Percentiles rank a stretch among this genome's conserved stretches.
These are phyloP conservation scores for Penicillium sp. DNA, from an alignment of 2,329 filamentous ascomycete genomes.

Conservation along the genomic window DNA sequence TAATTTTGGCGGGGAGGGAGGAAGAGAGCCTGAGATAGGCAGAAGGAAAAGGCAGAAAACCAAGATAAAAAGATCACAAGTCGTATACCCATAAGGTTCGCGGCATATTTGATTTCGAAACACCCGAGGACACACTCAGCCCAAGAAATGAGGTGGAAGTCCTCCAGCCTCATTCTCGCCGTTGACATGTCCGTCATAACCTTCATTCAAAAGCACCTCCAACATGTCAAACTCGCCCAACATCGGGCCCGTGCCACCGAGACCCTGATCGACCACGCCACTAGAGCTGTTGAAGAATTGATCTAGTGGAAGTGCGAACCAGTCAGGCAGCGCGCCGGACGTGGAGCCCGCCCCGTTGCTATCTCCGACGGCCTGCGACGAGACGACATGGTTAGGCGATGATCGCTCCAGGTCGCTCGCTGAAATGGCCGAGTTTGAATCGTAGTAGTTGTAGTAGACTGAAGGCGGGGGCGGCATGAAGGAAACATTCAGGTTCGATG, in stretches of 20 bases:
- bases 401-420: conserved; percentile 33
- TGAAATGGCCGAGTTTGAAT: conserved; percentile 37
- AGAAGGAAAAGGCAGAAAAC: not conserved
- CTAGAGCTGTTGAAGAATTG: conserved; percentile 56
- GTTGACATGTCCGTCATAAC: conserved; percentile 34
- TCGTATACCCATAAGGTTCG: conserved; percentile 5
- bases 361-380: conserved; percentile 33
- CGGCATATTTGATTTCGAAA: not conserved
- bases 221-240: conserved; percentile 56
- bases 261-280: conserved; percentile 52
- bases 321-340: conserved; percentile 50
- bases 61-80: conserved; percentile 1
- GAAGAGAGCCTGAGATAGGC: no score
- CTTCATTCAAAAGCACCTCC: conserved; percentile 49
- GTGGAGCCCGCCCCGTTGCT: conserved; percentile 25
- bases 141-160: conserved; percentile 33
- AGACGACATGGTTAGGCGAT: conserved; percentile 27
- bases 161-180: conserved; percentile 24
- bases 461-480: conserved; percentile 51
- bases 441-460: conserved; percentile 49
- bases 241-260: conserved; percentile 63
- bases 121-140: conserved; percentile 1
- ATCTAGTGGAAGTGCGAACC: conserved; percentile 63
- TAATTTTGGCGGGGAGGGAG: conserved; percentile 6
- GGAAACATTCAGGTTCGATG: conserved; percentile 47